These are phyloP conservation scores for Aspergillus quadricinctus DNA, from an alignment of 2,329 filamentous ascomycete species.

Conservation along the genomic window DNA sequence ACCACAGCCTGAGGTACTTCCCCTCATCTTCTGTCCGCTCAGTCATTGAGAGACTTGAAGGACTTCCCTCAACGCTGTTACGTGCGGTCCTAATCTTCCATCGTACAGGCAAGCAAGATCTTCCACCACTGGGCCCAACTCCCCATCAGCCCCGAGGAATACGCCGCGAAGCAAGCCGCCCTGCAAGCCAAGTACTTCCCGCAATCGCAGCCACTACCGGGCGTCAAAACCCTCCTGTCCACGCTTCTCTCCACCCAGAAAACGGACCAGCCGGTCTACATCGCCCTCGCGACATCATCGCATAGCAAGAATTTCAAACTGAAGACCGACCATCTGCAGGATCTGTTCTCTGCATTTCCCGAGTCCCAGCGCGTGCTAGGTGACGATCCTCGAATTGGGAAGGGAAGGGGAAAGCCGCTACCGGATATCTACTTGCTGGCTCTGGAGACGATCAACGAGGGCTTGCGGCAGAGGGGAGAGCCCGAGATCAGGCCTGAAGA, in stretches of 20 bases:
- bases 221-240: constrained; percentile 64
- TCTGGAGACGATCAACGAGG: constrained; percentile 75
- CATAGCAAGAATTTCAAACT: constrained; percentile 67
- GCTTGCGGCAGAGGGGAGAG: constrained; percentile 54
- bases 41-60: neutral
- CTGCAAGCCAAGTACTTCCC: constrained; percentile 73
- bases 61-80: neutral
- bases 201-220: constrained; percentile 69
- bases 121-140: constrained; percentile 81
- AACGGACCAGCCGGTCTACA: constrained; percentile 54
- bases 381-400: constrained; percentile 72
- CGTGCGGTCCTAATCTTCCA: constrained; percentile 1
- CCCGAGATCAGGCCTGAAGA: constrained; percentile 71
- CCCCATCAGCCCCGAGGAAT: constrained; percentile 69
- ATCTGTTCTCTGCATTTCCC: constrained; percentile 59
- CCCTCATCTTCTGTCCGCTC: neutral
- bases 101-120: constrained; percentile 51
- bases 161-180: constrained; percentile 53
- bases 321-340: constrained; percentile 60
- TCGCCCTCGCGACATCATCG: constrained; percentile 83
- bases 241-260: constrained; percentile 31
- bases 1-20: constrained; percentile 51
- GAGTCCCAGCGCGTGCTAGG: constrained; percentile 71
- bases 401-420: constrained; percentile 84
- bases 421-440: constrained; percentile 93